phyloP scores from a whole-genome alignment of 805 yeast species.

The Pichia cephalocereana region DNA sequence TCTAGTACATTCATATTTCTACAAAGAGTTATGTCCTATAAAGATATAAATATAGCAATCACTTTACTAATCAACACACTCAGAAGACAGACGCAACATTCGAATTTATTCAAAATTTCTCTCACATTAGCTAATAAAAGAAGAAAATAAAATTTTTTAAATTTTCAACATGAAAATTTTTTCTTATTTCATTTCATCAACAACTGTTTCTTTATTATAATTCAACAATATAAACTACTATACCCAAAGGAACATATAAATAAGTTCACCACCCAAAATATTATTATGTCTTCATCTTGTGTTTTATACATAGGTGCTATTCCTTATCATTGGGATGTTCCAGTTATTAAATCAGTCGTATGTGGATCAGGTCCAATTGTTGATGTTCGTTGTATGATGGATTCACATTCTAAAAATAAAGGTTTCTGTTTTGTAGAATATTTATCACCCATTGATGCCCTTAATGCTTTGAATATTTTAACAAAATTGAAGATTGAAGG shows the following conservation, averaged over 20 bases:
- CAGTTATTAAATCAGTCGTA: conserved; percentile 51
- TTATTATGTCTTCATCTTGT: conserved; percentile 19
- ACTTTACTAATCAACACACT: too few relatives aligned
- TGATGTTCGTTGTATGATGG: conserved; percentile 56
- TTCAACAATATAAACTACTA: too few relatives aligned
- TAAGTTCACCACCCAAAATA: neutral
- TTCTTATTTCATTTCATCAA: too few relatives aligned
- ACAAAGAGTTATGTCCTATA: too few relatives aligned
- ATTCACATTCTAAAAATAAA: conserved; percentile 49
- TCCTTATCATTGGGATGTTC: conserved; percentile 66
- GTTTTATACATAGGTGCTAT: conserved; percentile 53
- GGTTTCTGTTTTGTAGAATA: conserved; percentile 65
- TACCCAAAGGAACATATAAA: too few relatives aligned
- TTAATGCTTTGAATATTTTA: conserved; percentile 36
- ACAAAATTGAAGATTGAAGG: conserved; percentile 36
- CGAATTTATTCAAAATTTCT: too few relatives aligned
- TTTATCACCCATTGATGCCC: conserved; percentile 41
- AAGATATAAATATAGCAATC: too few relatives aligned
- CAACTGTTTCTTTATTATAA: too few relatives aligned
- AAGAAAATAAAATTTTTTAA: too few relatives aligned
- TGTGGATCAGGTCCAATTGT: conserved; percentile 67
- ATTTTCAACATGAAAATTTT: too few relatives aligned
- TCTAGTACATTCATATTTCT: conserved; percentile 29
- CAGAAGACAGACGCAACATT: too few relatives aligned
- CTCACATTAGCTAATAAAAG: too few relatives aligned